Percentiles rank a stretch among this genome's conserved stretches.
phyloP scores from a whole-genome alignment of 1,284 basidiomycete species.

The Pseudozyma flocculosa region DNA sequence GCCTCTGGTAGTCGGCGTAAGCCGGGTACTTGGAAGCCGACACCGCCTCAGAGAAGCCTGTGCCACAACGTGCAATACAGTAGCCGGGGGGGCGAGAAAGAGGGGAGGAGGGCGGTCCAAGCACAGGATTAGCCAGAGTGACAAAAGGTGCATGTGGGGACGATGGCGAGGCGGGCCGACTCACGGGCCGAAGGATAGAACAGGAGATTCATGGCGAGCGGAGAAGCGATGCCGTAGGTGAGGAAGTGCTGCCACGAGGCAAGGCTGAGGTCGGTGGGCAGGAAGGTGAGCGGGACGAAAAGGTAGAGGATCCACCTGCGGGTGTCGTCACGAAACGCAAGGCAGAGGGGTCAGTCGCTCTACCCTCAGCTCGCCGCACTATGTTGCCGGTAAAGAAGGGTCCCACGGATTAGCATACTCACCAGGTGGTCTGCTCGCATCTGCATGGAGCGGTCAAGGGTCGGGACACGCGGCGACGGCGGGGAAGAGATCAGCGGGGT shows the following conservation, averaged over 20 bases:
- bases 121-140: no score
- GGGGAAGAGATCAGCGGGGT: no score
- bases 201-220: conserved; percentile 47
- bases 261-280: conserved; percentile 63
- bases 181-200: conserved; percentile 36
- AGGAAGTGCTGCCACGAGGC: conserved; percentile 50
- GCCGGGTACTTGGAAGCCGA: conserved; percentile 74
- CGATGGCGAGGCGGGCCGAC: conserved; percentile 63
- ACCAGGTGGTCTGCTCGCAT: conserved; percentile 78
- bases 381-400: no score
- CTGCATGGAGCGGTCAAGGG: no score
- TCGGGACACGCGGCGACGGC: no score
- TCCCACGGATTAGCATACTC: not conserved
- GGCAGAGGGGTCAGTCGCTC: no score
- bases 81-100: no score
- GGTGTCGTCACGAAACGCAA: not conserved
- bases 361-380: no score
- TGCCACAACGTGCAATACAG: conserved; percentile 59
- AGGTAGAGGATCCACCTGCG: conserved; percentile 64
- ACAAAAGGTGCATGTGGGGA: no score
- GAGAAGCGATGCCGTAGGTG: conserved; percentile 41
- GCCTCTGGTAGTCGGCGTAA: conserved; percentile 71
- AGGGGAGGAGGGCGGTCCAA: no score
- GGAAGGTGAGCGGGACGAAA: conserved; percentile 49
- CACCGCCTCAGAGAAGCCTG: conserved; percentile 77